Percentiles rank a stretch among this genome's conserved stretches.
Conservation (phyloP, 192 early-diverging fungal species). For the Backusella westeae region DNA sequence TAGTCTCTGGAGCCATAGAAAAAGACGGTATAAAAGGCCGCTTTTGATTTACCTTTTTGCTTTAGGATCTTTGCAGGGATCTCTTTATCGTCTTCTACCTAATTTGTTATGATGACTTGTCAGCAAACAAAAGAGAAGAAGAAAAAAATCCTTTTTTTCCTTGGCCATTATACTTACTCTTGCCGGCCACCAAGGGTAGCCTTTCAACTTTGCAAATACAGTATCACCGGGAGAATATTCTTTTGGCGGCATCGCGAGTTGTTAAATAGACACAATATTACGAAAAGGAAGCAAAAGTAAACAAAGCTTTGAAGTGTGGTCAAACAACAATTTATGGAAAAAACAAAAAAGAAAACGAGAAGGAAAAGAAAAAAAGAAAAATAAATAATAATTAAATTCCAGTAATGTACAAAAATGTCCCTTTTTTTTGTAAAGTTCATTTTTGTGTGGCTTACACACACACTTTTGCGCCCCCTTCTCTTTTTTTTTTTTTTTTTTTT, state of each 20-base stretch:
- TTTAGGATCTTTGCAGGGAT: slow-evolving; percentile 36
- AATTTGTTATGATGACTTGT: background rate
- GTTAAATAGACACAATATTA: background rate
- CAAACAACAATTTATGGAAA: background rate
- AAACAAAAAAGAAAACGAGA: slow-evolving; percentile 11
- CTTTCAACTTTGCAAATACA: slow-evolving; percentile 60
- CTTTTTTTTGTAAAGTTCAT: background rate
- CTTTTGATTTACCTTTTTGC: slow-evolving; percentile 39
- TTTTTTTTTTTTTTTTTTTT: too few species aligned
- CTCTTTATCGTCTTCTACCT: slow-evolving; percentile 42
- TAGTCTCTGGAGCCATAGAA: slow-evolving; percentile 47
- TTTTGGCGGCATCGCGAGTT: background rate
- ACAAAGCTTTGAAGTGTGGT: background rate
- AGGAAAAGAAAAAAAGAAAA: slow-evolving; percentile 7
- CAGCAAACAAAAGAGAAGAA: background rate
- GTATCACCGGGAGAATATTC: slow-evolving; percentile 47
- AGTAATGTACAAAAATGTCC: background rate
- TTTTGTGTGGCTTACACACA: background rate
- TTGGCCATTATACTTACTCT: slow-evolving; percentile 39
- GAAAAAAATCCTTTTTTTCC: background rate
- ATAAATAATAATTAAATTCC: slow-evolving; percentile 7
- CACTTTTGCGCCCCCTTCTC: too few species aligned
- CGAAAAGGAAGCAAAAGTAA: background rate
- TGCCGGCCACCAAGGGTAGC: slow-evolving; percentile 65
- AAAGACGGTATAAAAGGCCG: slow-evolving; percentile 37